phyloP scores from a whole-genome alignment of 1,284 basidiomycete species.

The Fomitopsis palustris region DNA sequence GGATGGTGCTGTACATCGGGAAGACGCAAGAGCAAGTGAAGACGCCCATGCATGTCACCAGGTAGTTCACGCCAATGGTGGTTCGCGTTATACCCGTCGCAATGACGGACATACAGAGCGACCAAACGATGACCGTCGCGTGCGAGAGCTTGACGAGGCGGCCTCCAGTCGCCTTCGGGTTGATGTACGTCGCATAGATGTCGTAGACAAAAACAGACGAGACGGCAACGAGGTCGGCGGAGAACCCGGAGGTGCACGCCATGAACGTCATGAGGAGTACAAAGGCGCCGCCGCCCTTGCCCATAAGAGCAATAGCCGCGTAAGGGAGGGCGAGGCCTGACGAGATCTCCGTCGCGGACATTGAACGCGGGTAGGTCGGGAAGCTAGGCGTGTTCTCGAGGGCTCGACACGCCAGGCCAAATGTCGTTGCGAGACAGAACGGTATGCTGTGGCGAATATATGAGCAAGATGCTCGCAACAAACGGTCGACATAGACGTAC shows the following conservation, averaged over 20 bases:
- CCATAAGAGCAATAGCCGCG: slow-evolving; percentile 6
- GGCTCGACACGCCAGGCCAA: background rate
- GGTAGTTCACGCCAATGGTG: slow-evolving; percentile 19
- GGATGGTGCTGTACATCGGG: slow-evolving; percentile 26
- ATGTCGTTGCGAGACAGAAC: background rate
- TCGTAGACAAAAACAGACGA: slow-evolving; percentile 43
- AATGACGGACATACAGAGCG: slow-evolving; percentile 13
- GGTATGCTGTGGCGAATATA: background rate
- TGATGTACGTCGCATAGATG: slow-evolving; percentile 38
- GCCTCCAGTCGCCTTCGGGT: slow-evolving; percentile 36
- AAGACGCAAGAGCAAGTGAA: slow-evolving; percentile 26
- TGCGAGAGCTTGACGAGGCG: slow-evolving; percentile 13
- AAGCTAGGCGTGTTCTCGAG: background rate
- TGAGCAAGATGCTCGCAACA: too few species aligned
- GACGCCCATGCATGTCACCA: slow-evolving; percentile 7
- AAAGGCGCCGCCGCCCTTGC: slow-evolving; percentile 12
- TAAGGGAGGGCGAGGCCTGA: slow-evolving; percentile 7
- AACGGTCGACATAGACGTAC: too few species aligned
- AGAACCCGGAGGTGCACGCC: slow-evolving; percentile 41
- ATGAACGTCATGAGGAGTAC: slow-evolving; percentile 36
- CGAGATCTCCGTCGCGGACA: slow-evolving; percentile 2
- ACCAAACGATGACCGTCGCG: slow-evolving; percentile 11
- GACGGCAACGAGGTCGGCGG: slow-evolving; percentile 46
- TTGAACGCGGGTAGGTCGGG: background rate
- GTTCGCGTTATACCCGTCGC: slow-evolving; percentile 27